Conservation (phyloP, 1,139 yeast species). For the Kurtzmaniella natalensis region DNA sequence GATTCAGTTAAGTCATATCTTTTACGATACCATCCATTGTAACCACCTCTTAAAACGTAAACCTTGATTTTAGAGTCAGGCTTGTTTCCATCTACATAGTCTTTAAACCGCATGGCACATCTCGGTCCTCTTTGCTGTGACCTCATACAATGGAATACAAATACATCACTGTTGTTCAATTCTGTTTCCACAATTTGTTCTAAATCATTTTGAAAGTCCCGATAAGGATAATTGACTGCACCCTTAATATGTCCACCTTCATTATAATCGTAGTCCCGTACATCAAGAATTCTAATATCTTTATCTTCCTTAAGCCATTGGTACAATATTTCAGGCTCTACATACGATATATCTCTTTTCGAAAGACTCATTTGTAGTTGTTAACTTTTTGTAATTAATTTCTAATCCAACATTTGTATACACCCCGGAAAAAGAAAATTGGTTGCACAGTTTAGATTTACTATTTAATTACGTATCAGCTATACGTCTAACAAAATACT, state of each 20-base stretch:
- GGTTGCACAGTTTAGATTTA: too few relatives aligned
- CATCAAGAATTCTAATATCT: slow-evolving; percentile 5
- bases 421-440: too few relatives aligned
- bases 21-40: slow-evolving; percentile 5
- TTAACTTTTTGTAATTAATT: not conserved
- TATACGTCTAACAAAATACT: too few relatives aligned
- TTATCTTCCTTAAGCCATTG: slow-evolving; percentile 4
- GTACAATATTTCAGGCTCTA: slow-evolving; percentile 5
- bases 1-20: too few relatives aligned
- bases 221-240: slow-evolving; percentile 7
- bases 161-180: not conserved
- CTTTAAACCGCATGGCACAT: slow-evolving; percentile 7
- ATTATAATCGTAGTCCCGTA: slow-evolving; percentile 7
- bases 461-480: too few relatives aligned
- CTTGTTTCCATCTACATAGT: slow-evolving; percentile 1
- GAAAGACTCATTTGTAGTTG: slow-evolving; percentile 1
- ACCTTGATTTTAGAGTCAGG: not conserved
- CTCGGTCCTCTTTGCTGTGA: slow-evolving; percentile 8
- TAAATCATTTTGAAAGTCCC: slow-evolving; percentile 3
- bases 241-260: slow-evolving; percentile 8
- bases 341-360: slow-evolving; percentile 1
- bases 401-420: not conserved
- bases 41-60: slow-evolving; percentile 7
- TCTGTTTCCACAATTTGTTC: slow-evolving; percentile 2
- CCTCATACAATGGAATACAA: slow-evolving; percentile 8